Conservation (phyloP, 257 asterid species). For the Nicotiana knightiana region DNA sequence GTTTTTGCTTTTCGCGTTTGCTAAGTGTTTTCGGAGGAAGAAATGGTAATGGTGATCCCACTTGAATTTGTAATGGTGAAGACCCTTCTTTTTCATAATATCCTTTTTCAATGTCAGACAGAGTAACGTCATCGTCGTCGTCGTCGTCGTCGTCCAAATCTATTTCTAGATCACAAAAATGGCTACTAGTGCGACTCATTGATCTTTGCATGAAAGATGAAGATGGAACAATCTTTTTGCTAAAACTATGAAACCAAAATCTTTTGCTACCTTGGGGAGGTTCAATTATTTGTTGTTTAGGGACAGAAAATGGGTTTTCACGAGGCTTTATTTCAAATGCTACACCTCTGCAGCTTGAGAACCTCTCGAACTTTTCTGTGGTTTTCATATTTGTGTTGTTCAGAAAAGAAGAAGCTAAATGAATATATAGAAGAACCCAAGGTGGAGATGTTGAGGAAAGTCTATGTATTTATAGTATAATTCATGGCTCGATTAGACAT, state of each 20-base stretch:
- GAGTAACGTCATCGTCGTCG: neutral
- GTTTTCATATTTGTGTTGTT: constrained; percentile 23
- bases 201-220: constrained; percentile 34
- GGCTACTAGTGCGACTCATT: constrained; percentile 57
- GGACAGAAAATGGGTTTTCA: constrained; percentile 36
- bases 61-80: neutral
- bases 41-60: constrained; percentile 8
- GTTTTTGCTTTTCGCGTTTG: constrained; percentile 18
- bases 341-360: constrained; percentile 71
- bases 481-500: neutral
- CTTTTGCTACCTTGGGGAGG: constrained; percentile 14
- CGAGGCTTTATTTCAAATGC: constrained; percentile 71
- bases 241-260: constrained; percentile 31
- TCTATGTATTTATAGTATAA: neutral
- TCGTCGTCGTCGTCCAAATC: constrained; percentile 23
- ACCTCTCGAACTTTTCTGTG: constrained; percentile 27
- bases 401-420: neutral
- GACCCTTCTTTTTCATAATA: constrained; percentile 4
- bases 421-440: neutral
- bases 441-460: neutral
- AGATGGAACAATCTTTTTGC: constrained; percentile 30
- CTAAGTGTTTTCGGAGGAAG: constrained; percentile 16
- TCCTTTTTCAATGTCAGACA: constrained; percentile 48
- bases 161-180: constrained; percentile 53
- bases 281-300: constrained; percentile 12